phyloP scores from a whole-genome alignment of 78 protist species.

The Anaeramoeba ignava region DNA sequence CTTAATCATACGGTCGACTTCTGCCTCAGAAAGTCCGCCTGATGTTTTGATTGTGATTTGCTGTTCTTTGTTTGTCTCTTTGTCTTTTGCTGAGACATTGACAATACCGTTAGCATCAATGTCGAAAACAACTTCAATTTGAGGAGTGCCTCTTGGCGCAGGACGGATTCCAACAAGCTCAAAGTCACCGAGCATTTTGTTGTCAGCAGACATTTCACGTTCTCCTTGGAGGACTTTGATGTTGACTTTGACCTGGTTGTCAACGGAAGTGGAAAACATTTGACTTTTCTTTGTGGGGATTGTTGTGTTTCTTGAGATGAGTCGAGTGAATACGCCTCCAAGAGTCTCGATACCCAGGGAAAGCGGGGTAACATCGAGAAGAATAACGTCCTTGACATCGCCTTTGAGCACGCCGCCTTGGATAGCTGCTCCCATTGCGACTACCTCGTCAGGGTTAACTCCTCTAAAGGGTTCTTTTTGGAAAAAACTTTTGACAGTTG shows the following conservation, averaged over 20 bases:
- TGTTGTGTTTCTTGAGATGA: slow-evolving; percentile 82
- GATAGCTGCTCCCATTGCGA: slow-evolving; percentile 99
- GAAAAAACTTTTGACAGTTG: slow-evolving; percentile 49
- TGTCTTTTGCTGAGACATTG: slow-evolving; percentile 83
- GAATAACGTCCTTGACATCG: slow-evolving; percentile 57
- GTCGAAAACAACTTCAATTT: slow-evolving; percentile 54
- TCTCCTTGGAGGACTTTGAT: slow-evolving; percentile 98
- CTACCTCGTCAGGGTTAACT: slow-evolving; percentile 99
- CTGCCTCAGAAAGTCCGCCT: slow-evolving; percentile 81
- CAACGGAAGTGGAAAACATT: slow-evolving; percentile 12
- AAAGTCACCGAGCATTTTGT: slow-evolving; percentile 86
- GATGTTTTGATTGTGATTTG: slow-evolving; percentile 68
- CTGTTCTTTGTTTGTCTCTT: slow-evolving; percentile 87
- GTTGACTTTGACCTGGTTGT: slow-evolving; percentile 49
- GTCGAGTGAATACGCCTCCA: slow-evolving; percentile 80
- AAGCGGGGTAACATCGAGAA: slow-evolving; percentile 89
- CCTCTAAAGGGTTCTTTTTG: no score
- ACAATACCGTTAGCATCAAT: slow-evolving; percentile 85
- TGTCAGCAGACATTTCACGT: slow-evolving; percentile 89
- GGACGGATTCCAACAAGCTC: slow-evolving; percentile 35
- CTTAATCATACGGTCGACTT: slow-evolving; percentile 79
- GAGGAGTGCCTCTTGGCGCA: neutral
- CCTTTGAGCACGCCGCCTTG: slow-evolving; percentile 95
- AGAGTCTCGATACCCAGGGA: slow-evolving; percentile 89
- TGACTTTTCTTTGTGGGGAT: slow-evolving; percentile 54